These are phyloP conservation scores for Lolium multiflorum DNA, from an alignment of 176 grass and related monocot genomes.

Conservation along the genomic window DNA sequence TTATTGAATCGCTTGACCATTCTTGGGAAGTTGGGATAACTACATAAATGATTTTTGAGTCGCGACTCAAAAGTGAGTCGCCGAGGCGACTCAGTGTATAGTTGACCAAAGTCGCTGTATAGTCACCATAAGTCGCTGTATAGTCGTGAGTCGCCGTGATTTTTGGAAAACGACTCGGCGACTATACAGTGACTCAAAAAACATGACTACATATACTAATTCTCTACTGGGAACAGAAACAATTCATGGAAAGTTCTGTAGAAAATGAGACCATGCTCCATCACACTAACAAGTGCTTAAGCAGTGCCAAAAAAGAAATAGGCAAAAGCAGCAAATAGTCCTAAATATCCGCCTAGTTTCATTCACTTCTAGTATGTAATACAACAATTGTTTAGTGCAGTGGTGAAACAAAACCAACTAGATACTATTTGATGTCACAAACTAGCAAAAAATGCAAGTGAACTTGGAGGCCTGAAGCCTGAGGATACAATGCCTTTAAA, in stretches of 20 bases:
- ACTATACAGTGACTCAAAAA: no score
- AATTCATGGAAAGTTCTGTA: neutral
- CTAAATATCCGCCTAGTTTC: slow-evolving; percentile 1
- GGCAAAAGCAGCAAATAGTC: neutral
- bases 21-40: neutral
- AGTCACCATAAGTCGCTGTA: no score
- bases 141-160: no score
- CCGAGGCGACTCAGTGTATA: no score
- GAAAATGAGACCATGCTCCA: neutral
- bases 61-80: no score
- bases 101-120: no score
- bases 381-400: neutral
- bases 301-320: neutral
- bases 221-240: neutral
- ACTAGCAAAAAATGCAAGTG: neutral
- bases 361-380: slow-evolving; percentile 8
- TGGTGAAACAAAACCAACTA: neutral
- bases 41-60: no score
- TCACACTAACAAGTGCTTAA: slow-evolving; percentile 5
- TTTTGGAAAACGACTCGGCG: no score
- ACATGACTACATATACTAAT: neutral
- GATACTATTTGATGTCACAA: neutral
- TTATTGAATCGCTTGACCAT: neutral
- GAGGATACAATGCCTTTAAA: neutral
- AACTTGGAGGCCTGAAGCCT: neutral